Base-by-base conservation (phyloP, 2,329 filamentous ascomycete species). In the Botryosphaeria dothidea region DNA sequence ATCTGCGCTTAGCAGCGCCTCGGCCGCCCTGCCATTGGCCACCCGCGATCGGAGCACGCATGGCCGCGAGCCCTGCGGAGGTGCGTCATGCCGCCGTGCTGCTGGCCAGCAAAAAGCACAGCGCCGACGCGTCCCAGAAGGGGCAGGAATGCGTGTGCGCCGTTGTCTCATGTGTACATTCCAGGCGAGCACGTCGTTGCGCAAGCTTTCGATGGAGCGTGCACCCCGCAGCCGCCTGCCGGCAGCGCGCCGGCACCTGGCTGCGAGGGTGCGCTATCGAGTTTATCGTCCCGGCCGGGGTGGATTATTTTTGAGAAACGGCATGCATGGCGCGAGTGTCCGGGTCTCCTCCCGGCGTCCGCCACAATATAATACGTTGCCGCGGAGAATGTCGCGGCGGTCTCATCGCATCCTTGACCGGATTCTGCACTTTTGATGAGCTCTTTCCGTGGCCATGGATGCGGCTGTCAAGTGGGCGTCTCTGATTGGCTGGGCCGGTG, bases 51-150 rank as follows among this genome's bases (percentile, higher is more conserved):
- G 43, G 56, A 60, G 38, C 38, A 41, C 41, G 56, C 56, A 60
- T 60, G 56, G 41, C 52, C 52, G 52, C 31, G 21, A 38, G 52
- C 54, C 54, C 54, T 58, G 56, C 36, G 56, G 56, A 60, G 56
- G 56, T 41, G 56, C 38, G 56, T 49, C 49, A 52, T 31, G 41
- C 38, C n/a, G 41, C 23, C 41, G 25, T 58, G 36, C 38, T 45
- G 54, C 36, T 36, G 54, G 36, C 36, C 17, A 15, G 36, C 36
- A 31, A 58, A 43, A 58, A 15, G 2, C 54, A 45, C 48, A 29
- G 48, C 25, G 48, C 48, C n/a, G 23, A n/a, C 15, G 54, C 54
- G 36, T 29, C 38, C 21, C 23, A 19, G 34, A 58, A 45, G 54
- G 36, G 54, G 56, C 41, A 46, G 56, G 56, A 60, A 60, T 60